phyloP scores from a whole-genome alignment of 345 rosid genomes.

The Hibiscus syriacus region DNA sequence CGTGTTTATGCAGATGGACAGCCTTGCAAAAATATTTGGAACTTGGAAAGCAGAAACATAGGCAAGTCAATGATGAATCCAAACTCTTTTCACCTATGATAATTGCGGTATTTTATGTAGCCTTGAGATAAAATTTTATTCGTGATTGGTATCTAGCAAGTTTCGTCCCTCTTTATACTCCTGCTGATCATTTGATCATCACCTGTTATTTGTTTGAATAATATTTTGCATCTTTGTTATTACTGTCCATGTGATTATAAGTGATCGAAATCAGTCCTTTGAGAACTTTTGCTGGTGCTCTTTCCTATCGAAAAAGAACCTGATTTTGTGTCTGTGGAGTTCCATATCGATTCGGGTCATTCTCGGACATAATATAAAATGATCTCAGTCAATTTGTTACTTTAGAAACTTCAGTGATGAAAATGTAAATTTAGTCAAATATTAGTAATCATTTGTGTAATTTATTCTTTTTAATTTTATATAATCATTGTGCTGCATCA shows the following conservation, averaged over 20 bases:
- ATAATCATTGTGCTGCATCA: too few relatives aligned
- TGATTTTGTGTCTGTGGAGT: too few relatives aligned
- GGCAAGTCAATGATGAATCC: slow-evolving; percentile 21
- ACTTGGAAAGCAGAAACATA: slow-evolving; percentile 76
- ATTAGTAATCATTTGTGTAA: too few relatives aligned
- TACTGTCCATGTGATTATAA: background rate
- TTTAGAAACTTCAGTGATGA: too few relatives aligned
- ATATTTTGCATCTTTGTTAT: background rate
- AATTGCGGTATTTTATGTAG: background rate
- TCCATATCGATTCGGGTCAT: too few relatives aligned
- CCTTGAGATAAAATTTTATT: slow-evolving; percentile 41
- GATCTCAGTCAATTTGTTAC: too few relatives aligned
- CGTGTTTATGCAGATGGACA: slow-evolving; percentile 56
- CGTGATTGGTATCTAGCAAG: slow-evolving; percentile 41
- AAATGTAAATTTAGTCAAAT: too few relatives aligned
- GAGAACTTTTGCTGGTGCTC: background rate
- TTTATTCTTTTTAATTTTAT: too few relatives aligned
- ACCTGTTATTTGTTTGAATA: background rate
- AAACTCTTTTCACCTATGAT: slow-evolving; percentile 3
- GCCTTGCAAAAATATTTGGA: slow-evolving; percentile 75
- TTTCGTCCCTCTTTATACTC: background rate
- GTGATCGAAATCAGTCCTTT: background rate
- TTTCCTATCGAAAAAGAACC: background rate
- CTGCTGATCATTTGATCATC: background rate
- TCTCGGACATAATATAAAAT: too few relatives aligned